phyloP scores from a whole-genome alignment of 1,139 yeast species.

The Lodderomyces parapsilosis region DNA sequence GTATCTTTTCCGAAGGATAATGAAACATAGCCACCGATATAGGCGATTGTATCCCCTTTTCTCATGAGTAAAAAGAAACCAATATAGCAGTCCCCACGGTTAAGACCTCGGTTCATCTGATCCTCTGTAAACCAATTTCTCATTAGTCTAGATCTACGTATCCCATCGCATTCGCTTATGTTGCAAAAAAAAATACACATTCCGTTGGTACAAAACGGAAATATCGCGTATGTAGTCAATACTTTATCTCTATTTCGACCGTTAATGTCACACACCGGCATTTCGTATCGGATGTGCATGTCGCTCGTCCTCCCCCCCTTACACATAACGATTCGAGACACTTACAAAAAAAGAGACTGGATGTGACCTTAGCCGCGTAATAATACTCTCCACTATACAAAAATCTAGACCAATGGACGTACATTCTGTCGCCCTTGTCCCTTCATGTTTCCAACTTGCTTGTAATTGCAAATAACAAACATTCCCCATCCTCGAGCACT shows the following conservation, averaged over 20 bases:
- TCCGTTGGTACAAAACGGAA: constrained; percentile 2
- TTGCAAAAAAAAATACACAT: neutral
- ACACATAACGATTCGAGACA: neutral
- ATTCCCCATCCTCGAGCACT: constrained; percentile 40
- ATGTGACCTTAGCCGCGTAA: no score
- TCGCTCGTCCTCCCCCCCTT: neutral
- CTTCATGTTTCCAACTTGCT: constrained; percentile 44
- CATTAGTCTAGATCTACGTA: no score
- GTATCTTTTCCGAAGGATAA: no score
- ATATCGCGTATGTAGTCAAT: neutral
- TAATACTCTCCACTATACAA: no score
- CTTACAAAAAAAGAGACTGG: neutral
- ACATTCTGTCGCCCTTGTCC: constrained; percentile 54
- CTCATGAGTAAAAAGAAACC: neutral
- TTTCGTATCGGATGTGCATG: neutral
- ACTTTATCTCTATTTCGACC: neutral
- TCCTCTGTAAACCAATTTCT: no score
- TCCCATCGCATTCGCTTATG: no score
- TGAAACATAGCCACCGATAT: no score
- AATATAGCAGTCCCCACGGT: no score
- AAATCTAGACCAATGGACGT: constrained; percentile 19
- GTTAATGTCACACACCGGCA: neutral
- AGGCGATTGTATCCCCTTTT: no score
- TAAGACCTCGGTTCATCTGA: no score
- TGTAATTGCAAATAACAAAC: constrained; percentile 49